A percentile compares a stretch with the other conserved stretches of the same genome.
phyloP scores from a whole-genome alignment of 2,329 filamentous ascomycete species.

The Aspergillus uvarum region DNA sequence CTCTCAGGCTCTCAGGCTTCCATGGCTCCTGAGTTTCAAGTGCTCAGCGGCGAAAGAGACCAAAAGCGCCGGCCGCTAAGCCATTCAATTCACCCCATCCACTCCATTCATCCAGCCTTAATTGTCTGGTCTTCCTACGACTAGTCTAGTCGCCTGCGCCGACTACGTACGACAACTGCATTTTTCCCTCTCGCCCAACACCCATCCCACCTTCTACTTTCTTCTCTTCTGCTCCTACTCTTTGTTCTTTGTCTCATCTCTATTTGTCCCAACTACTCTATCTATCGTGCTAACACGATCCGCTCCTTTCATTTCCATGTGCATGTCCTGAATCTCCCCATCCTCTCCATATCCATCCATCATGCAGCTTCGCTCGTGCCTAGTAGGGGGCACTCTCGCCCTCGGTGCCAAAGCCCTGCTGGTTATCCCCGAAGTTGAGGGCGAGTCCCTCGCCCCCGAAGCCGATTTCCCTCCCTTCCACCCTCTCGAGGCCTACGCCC shows the following conservation, averaged over 20 bases:
- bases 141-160: not conserved
- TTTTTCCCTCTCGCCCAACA: not conserved
- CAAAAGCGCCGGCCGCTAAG: no score
- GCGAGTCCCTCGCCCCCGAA: constrained; percentile 23
- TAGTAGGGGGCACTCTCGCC: constrained; percentile 36
- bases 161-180: no score
- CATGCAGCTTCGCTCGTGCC: constrained; percentile 39
- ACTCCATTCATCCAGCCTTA: not conserved
- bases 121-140: not conserved
- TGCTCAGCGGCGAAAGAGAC: not conserved
- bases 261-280: not conserved
- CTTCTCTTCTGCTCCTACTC: not conserved
- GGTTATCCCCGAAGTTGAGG: constrained; percentile 37
- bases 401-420: constrained; percentile 40
- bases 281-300: not conserved
- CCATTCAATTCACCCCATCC: no score
- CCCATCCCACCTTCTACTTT: not conserved
- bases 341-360: constrained; percentile 10
- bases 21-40: not conserved
- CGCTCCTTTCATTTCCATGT: constrained; percentile 14
- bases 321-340: constrained; percentile 4
- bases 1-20: constrained; percentile 4
- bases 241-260: not conserved
- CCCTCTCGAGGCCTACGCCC: constrained; percentile 27
- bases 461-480: constrained; percentile 26